Percentiles rank a stretch among this genome's conserved stretches.
These are phyloP conservation scores for Macrocybe gigantea DNA, from an alignment of 768 basidiomycete genomes.

Conservation along the genomic window DNA sequence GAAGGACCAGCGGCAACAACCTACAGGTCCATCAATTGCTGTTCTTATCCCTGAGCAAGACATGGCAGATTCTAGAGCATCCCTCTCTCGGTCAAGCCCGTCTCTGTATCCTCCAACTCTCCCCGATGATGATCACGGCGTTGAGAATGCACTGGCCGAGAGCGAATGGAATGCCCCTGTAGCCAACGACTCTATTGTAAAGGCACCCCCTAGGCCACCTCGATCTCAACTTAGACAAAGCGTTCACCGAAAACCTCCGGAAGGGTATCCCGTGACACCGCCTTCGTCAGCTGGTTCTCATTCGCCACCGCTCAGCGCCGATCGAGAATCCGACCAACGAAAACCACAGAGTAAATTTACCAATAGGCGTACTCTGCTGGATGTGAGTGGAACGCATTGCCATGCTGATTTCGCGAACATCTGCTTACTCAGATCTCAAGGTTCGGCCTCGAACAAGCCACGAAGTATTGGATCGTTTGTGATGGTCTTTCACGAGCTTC, in stretches of 20 bases:
- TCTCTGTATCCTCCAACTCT: slow-evolving; percentile 45
- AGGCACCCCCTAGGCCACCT: slow-evolving; percentile 19
- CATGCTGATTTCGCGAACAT: background rate
- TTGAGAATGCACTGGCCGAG: background rate
- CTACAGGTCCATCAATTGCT: too few relatives aligned
- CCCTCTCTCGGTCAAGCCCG: slow-evolving; percentile 38
- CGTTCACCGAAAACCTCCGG: slow-evolving; percentile 19
- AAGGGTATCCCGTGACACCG: slow-evolving; percentile 33
- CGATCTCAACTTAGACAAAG: slow-evolving; percentile 12
- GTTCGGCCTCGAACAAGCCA: slow-evolving; percentile 19
- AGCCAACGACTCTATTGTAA: background rate
- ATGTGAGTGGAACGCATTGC: slow-evolving; percentile 21
- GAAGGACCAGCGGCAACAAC: too few relatives aligned
- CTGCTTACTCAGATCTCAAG: slow-evolving; percentile 12
- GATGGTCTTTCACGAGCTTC: background rate
- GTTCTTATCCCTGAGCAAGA: too few relatives aligned
- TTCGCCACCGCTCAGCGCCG: slow-evolving; percentile 19
- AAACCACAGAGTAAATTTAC: slow-evolving; percentile 17
- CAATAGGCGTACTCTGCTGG: slow-evolving; percentile 28
- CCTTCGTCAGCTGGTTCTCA: slow-evolving; percentile 34
- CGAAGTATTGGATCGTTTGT: background rate
- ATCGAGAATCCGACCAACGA: slow-evolving; percentile 13
- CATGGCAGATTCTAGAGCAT: slow-evolving; percentile 13
- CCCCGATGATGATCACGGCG: slow-evolving; percentile 25
- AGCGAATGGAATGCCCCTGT: too few relatives aligned